Conservation (phyloP, 306 rosid species). For the Glycine latifolia region DNA sequence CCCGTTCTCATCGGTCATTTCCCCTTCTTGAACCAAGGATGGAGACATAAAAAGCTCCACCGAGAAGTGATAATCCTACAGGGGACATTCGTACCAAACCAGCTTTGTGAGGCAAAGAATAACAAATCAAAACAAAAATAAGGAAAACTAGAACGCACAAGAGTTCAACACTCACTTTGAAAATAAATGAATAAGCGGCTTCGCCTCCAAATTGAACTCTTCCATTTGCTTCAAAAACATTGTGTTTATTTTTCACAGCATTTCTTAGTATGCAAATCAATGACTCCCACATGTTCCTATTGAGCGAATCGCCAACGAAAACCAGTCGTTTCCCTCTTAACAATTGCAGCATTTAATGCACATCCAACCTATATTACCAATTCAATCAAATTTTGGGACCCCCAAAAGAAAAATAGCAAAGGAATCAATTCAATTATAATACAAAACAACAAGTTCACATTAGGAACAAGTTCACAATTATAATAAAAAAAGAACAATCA, state of each 20-base stretch:
- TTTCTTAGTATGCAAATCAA: conserved; percentile 84
- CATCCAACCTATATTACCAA: conserved; percentile 67
- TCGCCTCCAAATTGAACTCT: conserved; percentile 82
- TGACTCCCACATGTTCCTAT: conserved; percentile 99
- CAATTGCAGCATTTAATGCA: conserved; percentile 67
- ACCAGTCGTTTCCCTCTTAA: conserved; percentile 82
- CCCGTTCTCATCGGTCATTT: conserved; percentile 33
- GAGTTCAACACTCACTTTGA: conserved; percentile 57
- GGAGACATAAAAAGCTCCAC: conserved; percentile 95
- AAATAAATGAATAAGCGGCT: conserved; percentile 85
- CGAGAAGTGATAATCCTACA: conserved; percentile 79
- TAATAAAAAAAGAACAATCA: too few species aligned
- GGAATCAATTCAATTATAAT: conserved; percentile 14
- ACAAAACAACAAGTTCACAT: neutral
- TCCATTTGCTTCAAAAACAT: conserved; percentile 85
- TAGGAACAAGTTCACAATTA: too few species aligned
- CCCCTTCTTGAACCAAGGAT: conserved; percentile 95
- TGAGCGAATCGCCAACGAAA: conserved; percentile 41
- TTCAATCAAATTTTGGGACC: neutral
- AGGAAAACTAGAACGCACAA: neutral
- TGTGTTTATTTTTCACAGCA: conserved; percentile 65
- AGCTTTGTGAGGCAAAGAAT: neutral
- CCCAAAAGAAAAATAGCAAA: neutral
- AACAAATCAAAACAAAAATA: neutral
- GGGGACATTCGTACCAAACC: conserved; percentile 9